phyloP scores from a whole-genome alignment of 2,329 filamentous ascomycete species.

The Phaeophleospora eucalypticola region DNA sequence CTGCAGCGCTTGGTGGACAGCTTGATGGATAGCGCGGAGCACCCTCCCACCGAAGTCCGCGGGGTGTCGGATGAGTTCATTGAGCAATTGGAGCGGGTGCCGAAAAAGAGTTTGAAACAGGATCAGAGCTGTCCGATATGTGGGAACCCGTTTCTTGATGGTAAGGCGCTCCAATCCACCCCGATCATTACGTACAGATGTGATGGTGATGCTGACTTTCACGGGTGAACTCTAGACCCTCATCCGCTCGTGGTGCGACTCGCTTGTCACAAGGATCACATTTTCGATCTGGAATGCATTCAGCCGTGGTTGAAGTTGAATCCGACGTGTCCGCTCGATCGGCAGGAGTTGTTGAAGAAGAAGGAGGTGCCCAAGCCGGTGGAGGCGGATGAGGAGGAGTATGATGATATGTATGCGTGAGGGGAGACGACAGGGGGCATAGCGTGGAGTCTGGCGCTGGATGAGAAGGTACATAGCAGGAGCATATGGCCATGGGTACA shows the following conservation, averaged over 20 bases:
- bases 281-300: slow-evolving; percentile 64
- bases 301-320: slow-evolving; percentile 61
- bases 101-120: slow-evolving; percentile 46
- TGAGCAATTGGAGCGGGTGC: slow-evolving; percentile 57
- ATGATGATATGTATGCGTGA: slow-evolving; percentile 49
- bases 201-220: background rate
- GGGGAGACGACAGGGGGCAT: background rate
- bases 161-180: slow-evolving; percentile 32
- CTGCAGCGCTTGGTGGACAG: slow-evolving; percentile 54
- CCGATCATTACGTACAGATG: too few species aligned
- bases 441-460: background rate
- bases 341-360: slow-evolving; percentile 56
- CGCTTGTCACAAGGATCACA: slow-evolving; percentile 58
- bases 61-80: slow-evolving; percentile 60
- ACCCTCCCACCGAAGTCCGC: slow-evolving; percentile 56
- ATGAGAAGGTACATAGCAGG: background rate
- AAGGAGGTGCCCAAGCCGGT: slow-evolving; percentile 30
- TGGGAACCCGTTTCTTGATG: slow-evolving; percentile 58
- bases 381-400: slow-evolving; percentile 50
- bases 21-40: slow-evolving; percentile 53
- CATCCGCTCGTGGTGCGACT: slow-evolving; percentile 62
- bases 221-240: slow-evolving; percentile 37
- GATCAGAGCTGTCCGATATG: slow-evolving; percentile 58
- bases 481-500: too few species aligned
- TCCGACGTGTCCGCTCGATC: slow-evolving; percentile 60